phyloP scores from a whole-genome alignment of 192 early-diverging fungal genomes.

The Coemansia umbellata region DNA sequence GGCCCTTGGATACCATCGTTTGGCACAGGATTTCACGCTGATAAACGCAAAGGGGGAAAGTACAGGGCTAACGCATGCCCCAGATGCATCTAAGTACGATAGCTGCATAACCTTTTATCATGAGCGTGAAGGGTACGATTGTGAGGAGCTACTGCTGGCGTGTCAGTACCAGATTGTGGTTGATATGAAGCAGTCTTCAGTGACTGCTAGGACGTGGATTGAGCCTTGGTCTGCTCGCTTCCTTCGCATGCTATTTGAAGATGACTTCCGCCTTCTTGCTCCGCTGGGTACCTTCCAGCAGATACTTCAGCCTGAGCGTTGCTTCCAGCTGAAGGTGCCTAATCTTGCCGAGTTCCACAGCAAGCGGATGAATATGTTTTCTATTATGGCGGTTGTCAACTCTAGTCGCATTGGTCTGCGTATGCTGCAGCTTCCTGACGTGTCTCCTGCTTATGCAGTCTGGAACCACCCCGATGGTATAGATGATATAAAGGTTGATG shows the following conservation, averaged over 20 bases:
- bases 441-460: constrained; percentile 31
- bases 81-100: constrained; percentile 33
- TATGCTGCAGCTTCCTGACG: constrained; percentile 37
- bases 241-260: constrained; percentile 42
- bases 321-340: constrained; percentile 52
- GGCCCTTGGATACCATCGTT: constrained; percentile 31
- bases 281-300: constrained; percentile 50
- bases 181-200: constrained; percentile 48
- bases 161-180: constrained; percentile 51
- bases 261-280: constrained; percentile 44
- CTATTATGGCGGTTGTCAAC: constrained; percentile 45
- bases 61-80: constrained; percentile 35
- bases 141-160: constrained; percentile 37
- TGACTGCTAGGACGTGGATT: constrained; percentile 45
- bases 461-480: constrained; percentile 31
- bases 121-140: constrained; percentile 47
- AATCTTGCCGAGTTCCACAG: constrained; percentile 50
- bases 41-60: constrained; percentile 48
- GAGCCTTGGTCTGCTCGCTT: constrained; percentile 48
- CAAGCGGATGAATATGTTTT: constrained; percentile 53
- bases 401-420: constrained; percentile 43
- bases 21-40: constrained; percentile 46
- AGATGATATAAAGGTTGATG: constrained; percentile 36
- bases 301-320: constrained; percentile 49
- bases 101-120: constrained; percentile 48